These are phyloP conservation scores for Trametes hirsuta DNA, from an alignment of 1,284 basidiomycete species.

Conservation along the genomic window DNA sequence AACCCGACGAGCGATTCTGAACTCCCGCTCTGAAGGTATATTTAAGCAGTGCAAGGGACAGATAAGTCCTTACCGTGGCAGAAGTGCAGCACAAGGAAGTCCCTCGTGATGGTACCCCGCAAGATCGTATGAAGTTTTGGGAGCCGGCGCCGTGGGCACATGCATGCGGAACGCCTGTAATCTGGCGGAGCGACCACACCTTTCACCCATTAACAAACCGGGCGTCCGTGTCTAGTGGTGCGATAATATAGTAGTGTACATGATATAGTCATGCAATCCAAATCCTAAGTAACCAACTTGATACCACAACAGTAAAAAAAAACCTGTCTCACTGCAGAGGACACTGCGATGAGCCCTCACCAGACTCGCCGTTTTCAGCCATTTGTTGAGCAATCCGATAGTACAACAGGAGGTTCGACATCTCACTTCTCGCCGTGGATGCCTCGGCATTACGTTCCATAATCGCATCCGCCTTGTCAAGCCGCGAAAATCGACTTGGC, in stretches of 20 bases:
- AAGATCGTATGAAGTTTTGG: constrained; percentile 10
- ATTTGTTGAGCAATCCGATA: constrained; percentile 37
- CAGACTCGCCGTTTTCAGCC: constrained; percentile 16
- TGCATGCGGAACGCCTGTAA: constrained; percentile 5
- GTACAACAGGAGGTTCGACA: constrained; percentile 40
- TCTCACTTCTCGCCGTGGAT: constrained; percentile 32
- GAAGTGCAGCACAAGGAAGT: constrained; percentile 4
- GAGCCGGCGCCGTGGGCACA: constrained; percentile 10
- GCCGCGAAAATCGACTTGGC: constrained; percentile 54
- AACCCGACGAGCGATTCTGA: neutral
- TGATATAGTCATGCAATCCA: neutral
- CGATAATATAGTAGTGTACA: neutral
- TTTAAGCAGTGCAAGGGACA: constrained; percentile 6
- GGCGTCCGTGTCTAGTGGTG: neutral
- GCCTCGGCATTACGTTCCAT: constrained; percentile 52
- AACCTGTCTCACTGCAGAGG: constrained; percentile 26
- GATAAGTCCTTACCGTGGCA: constrained; percentile 11
- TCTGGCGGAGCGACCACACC: neutral
- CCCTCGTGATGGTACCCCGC: constrained; percentile 18
- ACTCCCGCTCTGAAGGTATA: constrained; percentile 4
- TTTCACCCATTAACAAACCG: neutral
- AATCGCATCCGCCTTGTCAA: constrained; percentile 54
- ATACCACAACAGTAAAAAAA: neutral
- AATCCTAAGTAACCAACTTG: neutral
- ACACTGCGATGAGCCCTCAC: constrained; percentile 19